Percentiles rank a stretch among this genome's conserved stretches.
phyloP scores from a whole-genome alignment of 805 yeast genomes.

The Teunomyces cretensis region DNA sequence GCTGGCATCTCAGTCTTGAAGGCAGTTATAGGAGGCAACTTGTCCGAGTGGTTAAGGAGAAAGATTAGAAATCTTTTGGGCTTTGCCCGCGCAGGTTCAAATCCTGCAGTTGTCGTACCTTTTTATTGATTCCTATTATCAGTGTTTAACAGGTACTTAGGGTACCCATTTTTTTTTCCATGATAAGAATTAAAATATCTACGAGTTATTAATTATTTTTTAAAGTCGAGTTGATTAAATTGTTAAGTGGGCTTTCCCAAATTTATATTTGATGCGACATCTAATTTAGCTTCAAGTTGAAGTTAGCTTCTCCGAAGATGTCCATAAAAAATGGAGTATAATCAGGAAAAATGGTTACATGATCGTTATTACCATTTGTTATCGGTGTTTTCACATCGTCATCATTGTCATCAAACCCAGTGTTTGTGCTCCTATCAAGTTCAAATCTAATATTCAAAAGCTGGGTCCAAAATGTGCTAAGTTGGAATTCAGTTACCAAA shows the following conservation, averaged over 20 bases:
- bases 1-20: no score
- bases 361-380: neutral
- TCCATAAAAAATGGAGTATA: neutral
- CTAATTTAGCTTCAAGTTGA: neutral
- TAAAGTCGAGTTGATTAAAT: no score
- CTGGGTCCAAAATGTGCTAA: conserved; percentile 12
- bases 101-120: conserved; percentile 46
- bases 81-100: conserved; percentile 53
- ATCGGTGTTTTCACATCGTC: neutral
- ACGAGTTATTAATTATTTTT: no score
- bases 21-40: no score
- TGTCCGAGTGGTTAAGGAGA: conserved; percentile 51
- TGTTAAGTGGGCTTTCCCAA: no score
- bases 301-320: neutral
- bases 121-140: no score
- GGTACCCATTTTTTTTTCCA: neutral
- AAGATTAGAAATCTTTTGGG: conserved; percentile 50
- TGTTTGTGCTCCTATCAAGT: neutral
- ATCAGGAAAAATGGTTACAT: neutral
- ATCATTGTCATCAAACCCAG: neutral
- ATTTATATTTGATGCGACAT: no score
- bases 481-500: conserved; percentile 6
- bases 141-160: no score
- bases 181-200: no score
- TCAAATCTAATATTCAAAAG: conserved; percentile 1